Base-by-base conservation (phyloP, 2,329 filamentous ascomycete genomes). In the Colletotrichum gigasporum region DNA sequence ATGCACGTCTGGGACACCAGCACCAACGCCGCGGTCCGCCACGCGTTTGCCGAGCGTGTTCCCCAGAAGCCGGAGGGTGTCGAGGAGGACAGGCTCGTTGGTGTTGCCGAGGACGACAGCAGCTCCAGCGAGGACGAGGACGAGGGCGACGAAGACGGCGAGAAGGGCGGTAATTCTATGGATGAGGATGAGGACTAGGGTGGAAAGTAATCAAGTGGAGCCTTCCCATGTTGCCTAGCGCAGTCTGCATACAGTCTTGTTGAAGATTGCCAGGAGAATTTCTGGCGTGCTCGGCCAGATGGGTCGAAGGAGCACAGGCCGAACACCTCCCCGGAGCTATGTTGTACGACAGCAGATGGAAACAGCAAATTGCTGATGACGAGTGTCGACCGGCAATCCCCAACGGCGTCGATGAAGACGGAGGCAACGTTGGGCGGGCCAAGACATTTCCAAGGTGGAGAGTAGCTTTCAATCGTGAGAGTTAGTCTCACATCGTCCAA, bases 1-100 rank as follows among this genome's bases (percentile, higher is more conserved):
- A 89, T 98, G 74, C 92, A 97, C 76, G 90, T 99, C 55, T 99
- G 96, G 96, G 95, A 98, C 78, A 97, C 96, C 20, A 88, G 93
- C 76, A 99, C 96, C 61, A 99, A 99, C 76, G 88, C 87, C 12
- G 91, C 91, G 24, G 93, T 99, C 30, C 88, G 96, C 63, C 87
- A 91, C 67, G 90, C 91, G 2, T 99, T 99, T 80, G 93, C 91
- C 2, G 34, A 87, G 82, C 72, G 90, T 88, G 72, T 82, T 9
- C 85, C 87, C 16, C 69, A 71, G 68, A 74, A 83, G 66, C 79
- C 83, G 6, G 87, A 87, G 50, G 88, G 83, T 14, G 86, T 88
- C 47, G 87, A 89, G 22, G 85, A 88, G 75, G 95, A 99, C 78
- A 87, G 92, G 61, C 81, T 96, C 48, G 87, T 98, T 5, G 91